A percentile compares a stretch with the other conserved stretches of the same genome.
phyloP scores from a whole-genome alignment of 805 yeast genomes.

The Lipomyces starkeyi region DNA sequence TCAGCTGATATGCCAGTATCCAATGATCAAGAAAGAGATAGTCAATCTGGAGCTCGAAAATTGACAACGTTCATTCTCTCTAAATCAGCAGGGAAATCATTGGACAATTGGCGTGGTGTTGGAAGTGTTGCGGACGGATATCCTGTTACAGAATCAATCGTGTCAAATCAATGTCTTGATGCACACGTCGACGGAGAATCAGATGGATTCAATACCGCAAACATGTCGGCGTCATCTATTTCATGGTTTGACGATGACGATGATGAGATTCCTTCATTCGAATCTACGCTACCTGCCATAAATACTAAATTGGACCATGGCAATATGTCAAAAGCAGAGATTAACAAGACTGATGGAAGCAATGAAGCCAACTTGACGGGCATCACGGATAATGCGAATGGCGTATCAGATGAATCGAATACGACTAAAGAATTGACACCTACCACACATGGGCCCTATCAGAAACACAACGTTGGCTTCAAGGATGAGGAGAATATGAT shows the following conservation, averaged over 20 bases:
- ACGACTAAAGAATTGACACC: background rate
- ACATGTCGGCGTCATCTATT: conserved; percentile 5
- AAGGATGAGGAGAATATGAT: background rate
- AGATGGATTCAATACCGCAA: background rate
- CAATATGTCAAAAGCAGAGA: background rate
- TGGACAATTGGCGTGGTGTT: background rate
- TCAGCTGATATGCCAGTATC: background rate
- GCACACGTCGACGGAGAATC: background rate
- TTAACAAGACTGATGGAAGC: background rate
- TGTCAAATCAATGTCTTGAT: background rate
- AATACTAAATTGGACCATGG: background rate
- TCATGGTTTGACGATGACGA: conserved; percentile 1
- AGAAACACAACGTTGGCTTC: background rate
- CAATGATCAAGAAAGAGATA: background rate
- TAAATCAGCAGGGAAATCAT: background rate
- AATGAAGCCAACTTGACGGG: background rate
- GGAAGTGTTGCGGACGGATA: background rate
- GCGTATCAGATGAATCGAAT: background rate
- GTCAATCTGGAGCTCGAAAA: background rate
- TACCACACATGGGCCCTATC: background rate
- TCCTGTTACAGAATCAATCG: background rate
- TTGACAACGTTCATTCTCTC: background rate
- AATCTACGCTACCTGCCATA: background rate
- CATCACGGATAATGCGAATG: background rate
- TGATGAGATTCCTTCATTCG: background rate